Percentiles rank a stretch among this genome's conserved stretches.
These are phyloP conservation scores for Cladophialophora chaetospira DNA, from an alignment of 2,329 filamentous ascomycete genomes.

Conservation along the genomic window DNA sequence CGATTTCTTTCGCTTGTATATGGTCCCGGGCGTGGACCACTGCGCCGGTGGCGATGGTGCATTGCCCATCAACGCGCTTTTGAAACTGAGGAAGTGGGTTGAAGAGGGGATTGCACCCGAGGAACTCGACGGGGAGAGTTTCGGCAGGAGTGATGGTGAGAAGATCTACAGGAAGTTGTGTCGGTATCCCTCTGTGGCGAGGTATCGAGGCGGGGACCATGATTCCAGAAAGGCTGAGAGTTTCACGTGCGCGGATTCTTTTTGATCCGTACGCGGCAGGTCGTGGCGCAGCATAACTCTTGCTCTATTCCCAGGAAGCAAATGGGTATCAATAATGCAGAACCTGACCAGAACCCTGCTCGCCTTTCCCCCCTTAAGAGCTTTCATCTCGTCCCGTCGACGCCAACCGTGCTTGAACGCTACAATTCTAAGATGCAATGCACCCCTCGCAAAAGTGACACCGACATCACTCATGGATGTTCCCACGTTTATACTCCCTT, in stretches of 20 bases:
- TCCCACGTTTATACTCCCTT: conserved; percentile 51
- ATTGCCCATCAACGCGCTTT: conserved; percentile 36
- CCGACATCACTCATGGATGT: conserved; percentile 10
- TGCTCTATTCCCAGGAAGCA: no score
- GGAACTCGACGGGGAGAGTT: conserved; percentile 2
- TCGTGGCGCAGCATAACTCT: no score
- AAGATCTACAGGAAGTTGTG: conserved; percentile 51
- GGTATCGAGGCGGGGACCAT: conserved; percentile 39
- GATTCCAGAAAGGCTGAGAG: conserved; percentile 39
- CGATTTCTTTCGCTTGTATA: conserved; percentile 7
- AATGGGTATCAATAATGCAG: no score
- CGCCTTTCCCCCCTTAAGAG: no score
- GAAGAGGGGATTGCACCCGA: conserved; percentile 43
- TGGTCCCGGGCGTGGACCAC: conserved; percentile 12
- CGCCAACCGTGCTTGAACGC: no score
- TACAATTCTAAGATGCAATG: background rate
- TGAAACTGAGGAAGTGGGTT: conserved; percentile 43
- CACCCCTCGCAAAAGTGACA: background rate
- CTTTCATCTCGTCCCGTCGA: no score
- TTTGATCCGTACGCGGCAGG: conserved; percentile 4
- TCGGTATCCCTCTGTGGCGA: conserved; percentile 42
- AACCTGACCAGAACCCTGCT: no score
- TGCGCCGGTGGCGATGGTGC: conserved; percentile 8
- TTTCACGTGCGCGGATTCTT: conserved; percentile 30
- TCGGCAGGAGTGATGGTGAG: conserved; percentile 36